Percentiles rank a stretch among this genome's conserved stretches.
phyloP scores from a whole-genome alignment of 805 yeast species.

The Wickerhamomyces chaumierensis region DNA sequence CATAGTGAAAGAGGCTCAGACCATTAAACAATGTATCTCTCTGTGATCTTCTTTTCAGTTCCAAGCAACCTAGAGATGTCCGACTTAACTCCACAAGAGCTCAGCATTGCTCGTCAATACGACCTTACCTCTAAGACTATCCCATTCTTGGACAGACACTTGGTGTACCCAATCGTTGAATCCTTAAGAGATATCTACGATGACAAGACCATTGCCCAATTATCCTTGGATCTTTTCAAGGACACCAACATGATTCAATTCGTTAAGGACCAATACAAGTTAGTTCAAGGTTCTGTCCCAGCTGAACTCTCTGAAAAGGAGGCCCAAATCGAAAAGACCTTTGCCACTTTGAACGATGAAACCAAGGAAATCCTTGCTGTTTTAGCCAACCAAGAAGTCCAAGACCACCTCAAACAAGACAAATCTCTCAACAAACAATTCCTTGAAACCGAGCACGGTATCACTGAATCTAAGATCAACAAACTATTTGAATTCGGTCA shows the following conservation, averaged over 20 bases:
- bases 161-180: conserved; percentile 42
- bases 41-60: background rate
- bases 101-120: conserved; percentile 33
- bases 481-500: conserved; percentile 48
- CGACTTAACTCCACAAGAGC: conserved; percentile 21
- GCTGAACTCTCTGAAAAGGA: conserved; percentile 29
- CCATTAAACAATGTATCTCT: too few relatives aligned
- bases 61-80: conserved; percentile 9
- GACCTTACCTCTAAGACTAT: conserved; percentile 44
- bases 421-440: conserved; percentile 40
- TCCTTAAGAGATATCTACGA: conserved; percentile 34
- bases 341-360: conserved; percentile 26
- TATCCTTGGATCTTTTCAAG: conserved; percentile 41
- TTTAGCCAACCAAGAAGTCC: conserved; percentile 37
- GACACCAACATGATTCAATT: conserved; percentile 47
- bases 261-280: conserved; percentile 31
- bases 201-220: conserved; percentile 30
- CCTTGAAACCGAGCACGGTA: conserved; percentile 31
- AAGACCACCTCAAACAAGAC: conserved; percentile 41
- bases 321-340: conserved; percentile 26
- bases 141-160: conserved; percentile 52
- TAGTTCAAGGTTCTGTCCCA: conserved; percentile 32
- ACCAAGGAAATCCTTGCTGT: conserved; percentile 35
- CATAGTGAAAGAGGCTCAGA: background rate
- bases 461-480: conserved; percentile 36